Conservation (phyloP, 2,329 filamentous ascomycete genomes). For the Colletotrichum caudatum region DNA sequence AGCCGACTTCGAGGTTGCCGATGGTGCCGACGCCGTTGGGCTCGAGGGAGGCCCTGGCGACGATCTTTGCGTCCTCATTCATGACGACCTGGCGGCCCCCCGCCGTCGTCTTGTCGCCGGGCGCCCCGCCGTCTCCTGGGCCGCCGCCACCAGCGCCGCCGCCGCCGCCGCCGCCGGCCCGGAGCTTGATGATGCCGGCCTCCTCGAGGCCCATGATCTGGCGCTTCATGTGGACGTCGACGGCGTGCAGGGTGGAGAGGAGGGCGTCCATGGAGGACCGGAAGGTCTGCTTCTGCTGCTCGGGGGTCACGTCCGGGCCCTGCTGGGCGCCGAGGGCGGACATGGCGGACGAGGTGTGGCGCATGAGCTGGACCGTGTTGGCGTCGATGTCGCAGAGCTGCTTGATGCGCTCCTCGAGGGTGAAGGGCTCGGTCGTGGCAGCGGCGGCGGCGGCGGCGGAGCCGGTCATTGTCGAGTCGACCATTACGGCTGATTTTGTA, state of each 20-base stretch:
- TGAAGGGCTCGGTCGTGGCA: constrained; percentile 67
- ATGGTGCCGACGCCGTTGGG: constrained; percentile 68
- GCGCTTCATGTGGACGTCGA: constrained; percentile 80
- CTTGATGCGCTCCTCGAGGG: constrained; percentile 80
- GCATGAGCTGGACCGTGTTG: constrained; percentile 57
- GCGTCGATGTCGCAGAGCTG: constrained; percentile 85
- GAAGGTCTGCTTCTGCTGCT: constrained; percentile 64
- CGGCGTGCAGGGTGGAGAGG: constrained; percentile 77
- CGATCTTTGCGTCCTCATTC: constrained; percentile 42
- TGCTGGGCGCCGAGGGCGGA: constrained; percentile 53
- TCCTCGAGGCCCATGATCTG: constrained; percentile 86
- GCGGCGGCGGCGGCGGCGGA: constrained; percentile 36
- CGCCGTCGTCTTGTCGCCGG: background rate
- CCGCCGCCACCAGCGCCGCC: background rate
- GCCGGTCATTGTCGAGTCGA: constrained; percentile 37
- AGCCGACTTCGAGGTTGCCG: constrained; percentile 82
- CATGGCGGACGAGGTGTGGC: constrained; percentile 61
- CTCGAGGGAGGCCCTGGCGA: constrained; percentile 58
- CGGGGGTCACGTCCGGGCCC: constrained; percentile 57
- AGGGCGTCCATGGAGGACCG: constrained; percentile 74
- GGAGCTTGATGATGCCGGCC: constrained; percentile 75
- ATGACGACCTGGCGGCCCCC: constrained; percentile 45
- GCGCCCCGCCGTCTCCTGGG: background rate
- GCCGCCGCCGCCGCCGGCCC: constrained; percentile 44
- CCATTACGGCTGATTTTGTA: constrained; percentile 11